phyloP scores from a whole-genome alignment of 768 basidiomycete species.

The Lactarius indigo region DNA sequence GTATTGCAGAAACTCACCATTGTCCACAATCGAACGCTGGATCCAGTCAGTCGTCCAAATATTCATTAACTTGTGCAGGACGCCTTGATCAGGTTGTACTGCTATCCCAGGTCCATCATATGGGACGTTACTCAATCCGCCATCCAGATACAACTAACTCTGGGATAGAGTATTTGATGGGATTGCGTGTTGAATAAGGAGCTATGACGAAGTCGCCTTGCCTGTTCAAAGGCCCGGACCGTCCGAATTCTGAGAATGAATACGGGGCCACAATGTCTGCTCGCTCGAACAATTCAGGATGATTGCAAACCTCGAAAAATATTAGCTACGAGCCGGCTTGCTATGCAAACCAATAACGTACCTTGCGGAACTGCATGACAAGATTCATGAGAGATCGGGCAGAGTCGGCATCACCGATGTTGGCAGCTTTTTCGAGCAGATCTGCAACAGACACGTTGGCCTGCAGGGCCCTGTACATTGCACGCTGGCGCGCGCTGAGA shows the following conservation, averaged over 20 bases:
- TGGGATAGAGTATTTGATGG: slow-evolving; percentile 78
- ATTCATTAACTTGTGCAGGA: slow-evolving; percentile 68
- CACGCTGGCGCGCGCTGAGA: slow-evolving; percentile 87
- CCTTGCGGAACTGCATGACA: slow-evolving; percentile 99
- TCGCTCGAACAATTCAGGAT: slow-evolving; percentile 96
- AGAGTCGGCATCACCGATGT: slow-evolving; percentile 85
- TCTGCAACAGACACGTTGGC: slow-evolving; percentile 95
- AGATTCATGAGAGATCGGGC: slow-evolving; percentile 97
- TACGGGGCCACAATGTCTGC: slow-evolving; percentile 94
- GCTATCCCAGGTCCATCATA: slow-evolving; percentile 45
- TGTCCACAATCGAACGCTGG: slow-evolving; percentile 59
- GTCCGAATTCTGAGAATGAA: slow-evolving; percentile 80
- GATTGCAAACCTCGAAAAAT: slow-evolving; percentile 82
- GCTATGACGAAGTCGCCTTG: slow-evolving; percentile 83
- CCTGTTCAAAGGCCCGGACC: slow-evolving; percentile 75
- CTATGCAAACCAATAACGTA: slow-evolving; percentile 31
- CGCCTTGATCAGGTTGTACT: slow-evolving; percentile 46
- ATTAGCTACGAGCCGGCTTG: neutral
- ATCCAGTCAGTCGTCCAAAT: slow-evolving; percentile 91
- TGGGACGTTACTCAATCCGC: slow-evolving; percentile 67
- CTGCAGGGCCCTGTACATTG: slow-evolving; percentile 83
- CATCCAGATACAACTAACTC: slow-evolving; percentile 72
- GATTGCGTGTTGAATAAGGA: slow-evolving; percentile 85
- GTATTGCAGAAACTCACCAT: slow-evolving; percentile 44
- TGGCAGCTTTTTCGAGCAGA: slow-evolving; percentile 88